Evolutionary conservation across 2,329 filamentous ascomycete species (phyloP), one percentile per base, ranked within the genome.

Genomic region (Ceratocystis alfenasii): DNA sequence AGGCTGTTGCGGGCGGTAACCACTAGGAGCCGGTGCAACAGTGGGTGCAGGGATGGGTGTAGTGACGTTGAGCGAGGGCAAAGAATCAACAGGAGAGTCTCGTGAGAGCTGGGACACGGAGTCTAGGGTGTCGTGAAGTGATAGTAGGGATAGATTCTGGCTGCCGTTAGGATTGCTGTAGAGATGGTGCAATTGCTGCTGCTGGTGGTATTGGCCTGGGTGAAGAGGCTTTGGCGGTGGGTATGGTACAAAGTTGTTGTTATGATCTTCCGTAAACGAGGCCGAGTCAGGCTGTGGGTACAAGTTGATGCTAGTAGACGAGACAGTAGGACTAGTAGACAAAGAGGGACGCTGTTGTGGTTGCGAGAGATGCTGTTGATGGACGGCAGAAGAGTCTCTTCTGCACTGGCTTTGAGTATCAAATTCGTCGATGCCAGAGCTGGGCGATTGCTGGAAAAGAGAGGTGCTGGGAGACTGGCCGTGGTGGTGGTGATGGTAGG

Each of bases 51-150:
- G 74, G 75, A 67, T 74, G 73, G 55, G 69, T 65, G 41, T 72
- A 70, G 57, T 30, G 67, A 74, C 62, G 71, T 71, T 68, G 74
- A 73, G 68, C 82, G 81, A 48, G 76, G 76, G 59, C 7, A 68
- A 28, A 22, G 63, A 66, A 69, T 84, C 82, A 53, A 79, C 72
- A 45, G 80, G 80, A 44, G 83, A 85, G 67, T 87, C 84, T 77
- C 82, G 79, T 72, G 84, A 87, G 70, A 84, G 72, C 73, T 86
- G 83, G 5, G 83, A 86, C 46, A 83, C 74, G 4, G 83, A 84
- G 73, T 87, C 84, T 33, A 82, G 75, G 71, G 84, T 85, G 66
- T 76, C 76, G 46, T 74, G 75, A 46, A 68, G 55, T 25, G 64
- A 48, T 12, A 45, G 41, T 3, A 45, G 12, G 12, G 68, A 57